Conservation (phyloP, 495 filamentous ascomycete species). For the Daldinia caldariorum region DNA sequence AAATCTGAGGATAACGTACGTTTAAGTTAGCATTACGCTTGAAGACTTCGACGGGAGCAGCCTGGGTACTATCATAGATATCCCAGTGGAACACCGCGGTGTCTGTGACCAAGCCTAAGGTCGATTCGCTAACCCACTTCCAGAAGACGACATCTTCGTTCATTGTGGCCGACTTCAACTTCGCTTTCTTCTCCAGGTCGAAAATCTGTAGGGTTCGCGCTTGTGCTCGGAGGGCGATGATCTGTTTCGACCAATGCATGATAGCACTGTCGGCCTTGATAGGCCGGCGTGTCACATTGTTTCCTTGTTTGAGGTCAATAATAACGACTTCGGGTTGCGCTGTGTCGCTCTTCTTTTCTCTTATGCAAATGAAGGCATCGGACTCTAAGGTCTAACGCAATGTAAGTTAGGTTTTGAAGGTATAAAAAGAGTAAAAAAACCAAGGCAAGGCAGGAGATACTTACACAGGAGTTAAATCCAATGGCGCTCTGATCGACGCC, state of each 20-base stretch:
- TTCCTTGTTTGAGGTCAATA: slow-evolving; percentile 92
- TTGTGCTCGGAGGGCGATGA: slow-evolving; percentile 95
- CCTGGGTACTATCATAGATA: slow-evolving; percentile 81
- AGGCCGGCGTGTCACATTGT: slow-evolving; percentile 89
- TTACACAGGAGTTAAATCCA: slow-evolving; percentile 96
- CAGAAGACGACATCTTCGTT: slow-evolving; percentile 97
- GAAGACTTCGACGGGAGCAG: slow-evolving; percentile 86
- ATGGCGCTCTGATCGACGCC: slow-evolving; percentile 89
- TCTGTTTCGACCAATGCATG: slow-evolving; percentile 96
- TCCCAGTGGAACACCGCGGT: slow-evolving; percentile 96
- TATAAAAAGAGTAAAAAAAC: slow-evolving; percentile 6
- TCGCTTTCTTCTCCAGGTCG: slow-evolving; percentile 86
- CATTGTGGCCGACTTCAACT: slow-evolving; percentile 95
- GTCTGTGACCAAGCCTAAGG: slow-evolving; percentile 89
- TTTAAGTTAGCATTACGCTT: slow-evolving; percentile 88
- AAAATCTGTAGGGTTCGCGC: slow-evolving; percentile 96
- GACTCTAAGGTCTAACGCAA: slow-evolving; percentile 88
- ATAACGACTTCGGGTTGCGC: slow-evolving; percentile 94
- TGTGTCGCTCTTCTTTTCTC: slow-evolving; percentile 84
- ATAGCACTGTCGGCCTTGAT: slow-evolving; percentile 99
- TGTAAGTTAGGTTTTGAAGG: slow-evolving; percentile 38
- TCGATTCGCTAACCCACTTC: slow-evolving; percentile 96
- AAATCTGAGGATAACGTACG: slow-evolving; percentile 60
- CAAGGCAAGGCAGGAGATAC: slow-evolving; percentile 50
- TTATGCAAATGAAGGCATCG: slow-evolving; percentile 92